Evolutionary conservation across 495 filamentous ascomycete genomes (phyloP), one percentile per base, ranked within the genome.

Genomic region (Tuber aestivum): DNA sequence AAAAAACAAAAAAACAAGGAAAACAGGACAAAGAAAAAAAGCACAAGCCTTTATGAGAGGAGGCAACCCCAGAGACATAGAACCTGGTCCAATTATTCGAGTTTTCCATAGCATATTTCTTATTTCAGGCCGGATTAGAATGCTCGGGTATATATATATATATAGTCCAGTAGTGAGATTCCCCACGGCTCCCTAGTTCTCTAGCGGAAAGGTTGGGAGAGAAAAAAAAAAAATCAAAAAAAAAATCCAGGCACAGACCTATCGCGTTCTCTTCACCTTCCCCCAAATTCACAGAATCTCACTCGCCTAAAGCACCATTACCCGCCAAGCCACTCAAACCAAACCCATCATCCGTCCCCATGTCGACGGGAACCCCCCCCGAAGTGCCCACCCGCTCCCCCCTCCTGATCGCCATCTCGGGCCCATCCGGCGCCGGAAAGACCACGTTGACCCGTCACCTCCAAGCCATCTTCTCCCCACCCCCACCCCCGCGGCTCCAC

Each of bases 351-450:
- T 16, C 0, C 42, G 12, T 16, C 18, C 14, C 42, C 42, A 4
- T 16, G n/a, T n/a, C n/a, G n/a, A n/a, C n/a, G n/a, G n/a, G n/a
- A n/a, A n/a, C n/a, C n/a, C 42, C 41, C 10, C 42, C 14, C 10
- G 14, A 50, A 50, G n/a, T 50, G 48, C n/a, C n/a, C n/a, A n/a
- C n/a, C n/a, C n/a, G n/a, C n/a, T 2, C 50, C 0, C 50, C 92
- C 44, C 79, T 93, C 75, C 85, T 93, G 71, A 85, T 95, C 70
- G 92, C 89, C 65, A 88, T 95, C 74, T 92, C 90, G 69, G 93
- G 93, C 48, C 89, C 89, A 72, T 94, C 92, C 27, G 92, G 89
- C 27, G 91, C 89, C 81, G 93, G 93, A 42, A 95, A 95, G 85
- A 94, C 92, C 21, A 94, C 92, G 69, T 86, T 94, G 21, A 89